phyloP scores from a whole-genome alignment of 2,329 filamentous ascomycete species.

The Penicillium corylophilum region DNA sequence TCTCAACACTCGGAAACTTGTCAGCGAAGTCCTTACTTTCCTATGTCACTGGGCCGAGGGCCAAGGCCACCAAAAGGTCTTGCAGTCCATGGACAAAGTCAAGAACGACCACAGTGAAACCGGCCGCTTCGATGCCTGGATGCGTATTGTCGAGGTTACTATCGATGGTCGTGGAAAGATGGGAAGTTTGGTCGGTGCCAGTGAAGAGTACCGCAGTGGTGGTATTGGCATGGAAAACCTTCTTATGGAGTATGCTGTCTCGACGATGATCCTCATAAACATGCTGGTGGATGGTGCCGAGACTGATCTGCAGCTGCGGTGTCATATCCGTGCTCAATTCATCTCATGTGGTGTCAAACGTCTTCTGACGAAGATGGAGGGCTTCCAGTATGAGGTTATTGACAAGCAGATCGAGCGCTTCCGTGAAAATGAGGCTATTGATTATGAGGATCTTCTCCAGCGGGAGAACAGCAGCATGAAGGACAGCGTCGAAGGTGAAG shows the following conservation, averaged over 20 bases:
- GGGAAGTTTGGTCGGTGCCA: conserved; percentile 94
- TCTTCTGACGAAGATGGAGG: conserved; percentile 94
- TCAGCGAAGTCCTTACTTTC: conserved; percentile 95
- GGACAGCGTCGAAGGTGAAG: conserved; percentile 79
- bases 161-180: conserved; percentile 97
- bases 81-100: conserved; percentile 88
- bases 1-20: conserved; percentile 86
- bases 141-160: conserved; percentile 96
- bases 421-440: conserved; percentile 90
- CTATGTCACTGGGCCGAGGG: conserved; percentile 91
- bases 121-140: conserved; percentile 96
- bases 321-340: conserved; percentile 94
- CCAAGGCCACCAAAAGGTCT: conserved; percentile 86
- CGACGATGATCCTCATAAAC: conserved; percentile 91
- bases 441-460: conserved; percentile 96
- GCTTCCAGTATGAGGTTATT: conserved; percentile 95
- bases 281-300: conserved; percentile 93
- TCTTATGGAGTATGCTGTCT: conserved; percentile 97
- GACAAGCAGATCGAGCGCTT: conserved; percentile 97
- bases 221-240: conserved; percentile 98
- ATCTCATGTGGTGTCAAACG: conserved; percentile 94
- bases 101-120: conserved; percentile 87
- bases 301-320: conserved; percentile 81
- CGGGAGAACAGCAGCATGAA: conserved; percentile 86
- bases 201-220: conserved; percentile 91